A percentile compares a stretch with the other conserved stretches of the same genome.
Evolutionary conservation across 2,329 filamentous ascomycete species (phyloP).

Genomic region (Beauveria varroae): DNA sequence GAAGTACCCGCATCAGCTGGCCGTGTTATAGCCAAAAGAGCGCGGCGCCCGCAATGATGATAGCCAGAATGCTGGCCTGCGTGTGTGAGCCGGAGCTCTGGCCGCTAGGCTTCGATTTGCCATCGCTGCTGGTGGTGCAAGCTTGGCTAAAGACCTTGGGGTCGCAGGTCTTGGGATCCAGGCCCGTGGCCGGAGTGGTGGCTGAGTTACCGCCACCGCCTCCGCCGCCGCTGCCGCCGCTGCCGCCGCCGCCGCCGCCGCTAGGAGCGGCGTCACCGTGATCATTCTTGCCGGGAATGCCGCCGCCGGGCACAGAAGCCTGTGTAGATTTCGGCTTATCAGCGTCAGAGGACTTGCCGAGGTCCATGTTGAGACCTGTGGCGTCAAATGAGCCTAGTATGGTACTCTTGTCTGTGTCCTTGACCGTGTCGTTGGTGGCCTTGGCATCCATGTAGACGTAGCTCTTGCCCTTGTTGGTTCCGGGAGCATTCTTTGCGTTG

Average conservation of each 20-base stretch:
- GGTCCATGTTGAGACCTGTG: constrained; percentile 69
- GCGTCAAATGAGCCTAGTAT: constrained; percentile 71
- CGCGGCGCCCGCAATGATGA: constrained; percentile 28
- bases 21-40: constrained; percentile 27
- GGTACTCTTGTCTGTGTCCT: constrained; percentile 67
- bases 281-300: constrained; percentile 19
- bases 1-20: neutral
- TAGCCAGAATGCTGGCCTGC: constrained; percentile 29
- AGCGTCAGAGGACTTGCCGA: constrained; percentile 25
- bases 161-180: constrained; percentile 24
- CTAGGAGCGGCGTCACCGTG: constrained; percentile 15
- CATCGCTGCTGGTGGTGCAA: constrained; percentile 23
- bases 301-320: constrained; percentile 24
- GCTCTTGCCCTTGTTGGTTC: constrained; percentile 58
- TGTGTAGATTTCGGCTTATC: constrained; percentile 14
- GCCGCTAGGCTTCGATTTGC: constrained; percentile 13
- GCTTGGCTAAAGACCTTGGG: constrained; percentile 33
- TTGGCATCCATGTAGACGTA: constrained; percentile 65
- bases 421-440: constrained; percentile 69
- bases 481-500: constrained; percentile 53
- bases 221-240: constrained; percentile 16
- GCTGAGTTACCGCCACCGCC: constrained; percentile 15
- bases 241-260: constrained; percentile 17
- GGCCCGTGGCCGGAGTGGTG: constrained; percentile 10
- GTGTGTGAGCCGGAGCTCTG: constrained; percentile 25